phyloP scores from a whole-genome alignment of 2,329 filamentous ascomycete genomes.

The Penicillium sp. region DNA sequence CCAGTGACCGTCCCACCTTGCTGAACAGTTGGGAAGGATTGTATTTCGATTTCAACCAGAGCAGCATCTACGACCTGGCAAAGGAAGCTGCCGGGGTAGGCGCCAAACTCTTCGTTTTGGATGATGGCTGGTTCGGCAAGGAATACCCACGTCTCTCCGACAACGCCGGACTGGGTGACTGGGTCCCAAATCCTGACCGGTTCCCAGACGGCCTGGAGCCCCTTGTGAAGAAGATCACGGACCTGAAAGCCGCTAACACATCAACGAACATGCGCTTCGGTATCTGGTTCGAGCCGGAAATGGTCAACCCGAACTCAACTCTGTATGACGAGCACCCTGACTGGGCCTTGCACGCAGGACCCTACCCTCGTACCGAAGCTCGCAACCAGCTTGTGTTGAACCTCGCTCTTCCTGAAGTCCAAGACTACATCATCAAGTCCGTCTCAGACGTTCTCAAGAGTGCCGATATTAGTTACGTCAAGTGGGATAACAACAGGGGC shows the following conservation, averaged over 20 bases:
- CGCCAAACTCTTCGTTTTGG: constrained; percentile 61
- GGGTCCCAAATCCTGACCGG: constrained; percentile 56
- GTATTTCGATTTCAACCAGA: constrained; percentile 57
- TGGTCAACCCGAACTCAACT: constrained; percentile 62
- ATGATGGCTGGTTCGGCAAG: constrained; percentile 67
- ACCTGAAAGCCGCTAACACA: constrained; percentile 48
- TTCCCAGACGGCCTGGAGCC: constrained; percentile 58
- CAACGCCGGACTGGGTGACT: constrained; percentile 60
- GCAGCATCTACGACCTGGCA: constrained; percentile 55
- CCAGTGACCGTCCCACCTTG: constrained; percentile 52
- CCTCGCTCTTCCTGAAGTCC: constrained; percentile 58
- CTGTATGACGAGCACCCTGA: constrained; percentile 62
- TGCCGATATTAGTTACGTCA: constrained; percentile 58
- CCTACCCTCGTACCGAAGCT: constrained; percentile 54
- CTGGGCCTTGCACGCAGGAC: constrained; percentile 59
- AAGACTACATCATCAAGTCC: constrained; percentile 59
- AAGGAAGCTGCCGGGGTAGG: constrained; percentile 57
- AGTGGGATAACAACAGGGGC: constrained; percentile 67
- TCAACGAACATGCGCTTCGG: constrained; percentile 56
- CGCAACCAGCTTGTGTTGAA: constrained; percentile 63
- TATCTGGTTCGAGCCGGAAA: constrained; percentile 67
- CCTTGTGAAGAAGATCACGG: constrained; percentile 52
- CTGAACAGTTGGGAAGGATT: constrained; percentile 67
- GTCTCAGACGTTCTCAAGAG: constrained; percentile 55
- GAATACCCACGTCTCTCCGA: constrained; percentile 60